phyloP scores from a whole-genome alignment of 495 filamentous ascomycete species.

The Tuber umbilicatum region DNA sequence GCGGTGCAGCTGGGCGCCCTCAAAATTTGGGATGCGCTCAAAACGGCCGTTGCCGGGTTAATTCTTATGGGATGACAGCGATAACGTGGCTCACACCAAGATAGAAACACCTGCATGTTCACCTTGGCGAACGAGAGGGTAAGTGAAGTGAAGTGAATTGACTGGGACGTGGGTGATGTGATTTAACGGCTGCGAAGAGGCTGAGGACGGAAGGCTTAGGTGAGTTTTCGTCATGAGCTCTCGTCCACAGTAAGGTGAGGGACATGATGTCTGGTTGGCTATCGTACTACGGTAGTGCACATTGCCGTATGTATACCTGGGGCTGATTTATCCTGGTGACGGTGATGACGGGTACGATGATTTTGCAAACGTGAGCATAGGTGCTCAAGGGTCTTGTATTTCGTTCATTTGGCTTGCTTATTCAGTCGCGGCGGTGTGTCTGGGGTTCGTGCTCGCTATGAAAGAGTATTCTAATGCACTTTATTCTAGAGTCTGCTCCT shows the following conservation, averaged over 20 bases:
- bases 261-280: neutral
- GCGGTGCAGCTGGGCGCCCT: slow-evolving; percentile 33
- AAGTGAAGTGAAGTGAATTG: neutral
- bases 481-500: neutral
- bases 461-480: neutral
- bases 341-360: neutral
- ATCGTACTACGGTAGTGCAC: neutral
- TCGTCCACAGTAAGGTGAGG: neutral
- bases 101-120: slow-evolving; percentile 31
- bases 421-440: neutral
- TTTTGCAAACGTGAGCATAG: neutral
- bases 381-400: neutral
- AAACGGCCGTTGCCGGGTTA: slow-evolving; percentile 32
- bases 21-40: slow-evolving; percentile 9
- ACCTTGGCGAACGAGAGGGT: slow-evolving; percentile 4
- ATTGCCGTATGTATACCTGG: neutral
- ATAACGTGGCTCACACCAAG: slow-evolving; percentile 37
- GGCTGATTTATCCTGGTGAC: neutral
- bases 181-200: neutral
- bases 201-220: neutral
- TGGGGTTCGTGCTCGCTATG: neutral
- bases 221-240: neutral
- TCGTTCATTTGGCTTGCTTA: neutral
- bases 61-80: slow-evolving; percentile 23
- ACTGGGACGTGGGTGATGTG: neutral